A percentile compares a stretch with the other conserved stretches of the same genome.
Conservation (phyloP, 2,329 filamentous ascomycete genomes). For the Ophiostoma ulmi region DNA sequence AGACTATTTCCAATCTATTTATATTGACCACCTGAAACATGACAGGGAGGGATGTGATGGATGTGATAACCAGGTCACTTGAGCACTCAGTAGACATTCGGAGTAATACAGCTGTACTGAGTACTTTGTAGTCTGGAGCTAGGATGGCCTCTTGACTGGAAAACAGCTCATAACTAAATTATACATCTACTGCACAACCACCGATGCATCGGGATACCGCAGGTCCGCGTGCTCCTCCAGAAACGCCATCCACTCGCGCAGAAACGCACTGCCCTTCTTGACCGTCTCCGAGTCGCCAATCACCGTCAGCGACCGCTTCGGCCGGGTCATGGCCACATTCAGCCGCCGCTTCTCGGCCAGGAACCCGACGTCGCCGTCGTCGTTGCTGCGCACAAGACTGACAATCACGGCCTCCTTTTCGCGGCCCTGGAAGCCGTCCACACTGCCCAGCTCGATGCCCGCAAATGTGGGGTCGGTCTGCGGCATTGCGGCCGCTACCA, state of each 20-base stretch:
- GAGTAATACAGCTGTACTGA: not conserved
- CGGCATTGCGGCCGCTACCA: slow-evolving; percentile 61
- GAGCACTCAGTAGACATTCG: not conserved
- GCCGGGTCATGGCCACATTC: slow-evolving; percentile 88
- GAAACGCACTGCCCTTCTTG: slow-evolving; percentile 76
- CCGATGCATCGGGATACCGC: slow-evolving; percentile 65
- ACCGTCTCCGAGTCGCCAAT: slow-evolving; percentile 95
- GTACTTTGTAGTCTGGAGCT: too few species aligned
- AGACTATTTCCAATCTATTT: not conserved
- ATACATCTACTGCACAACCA: not conserved
- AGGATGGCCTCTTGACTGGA: not conserved
- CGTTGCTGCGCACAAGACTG: slow-evolving; percentile 88
- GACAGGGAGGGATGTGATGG: not conserved
- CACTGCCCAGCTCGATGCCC: slow-evolving; percentile 87
- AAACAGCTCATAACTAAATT: not conserved
- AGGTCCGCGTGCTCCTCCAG: slow-evolving; percentile 87
- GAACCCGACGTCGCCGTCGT: slow-evolving; percentile 84
- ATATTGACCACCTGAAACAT: slow-evolving; percentile 10
- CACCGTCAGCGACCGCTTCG: slow-evolving; percentile 82
- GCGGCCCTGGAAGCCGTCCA: slow-evolving; percentile 90
- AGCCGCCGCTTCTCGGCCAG: slow-evolving; percentile 84
- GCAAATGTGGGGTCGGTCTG: slow-evolving; percentile 65
- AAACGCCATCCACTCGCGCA: slow-evolving; percentile 86
- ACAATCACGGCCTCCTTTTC: slow-evolving; percentile 96
- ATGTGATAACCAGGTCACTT: not conserved